Conservation (phyloP, 345 rosid genomes). For the Hypericum androsaemum region DNA sequence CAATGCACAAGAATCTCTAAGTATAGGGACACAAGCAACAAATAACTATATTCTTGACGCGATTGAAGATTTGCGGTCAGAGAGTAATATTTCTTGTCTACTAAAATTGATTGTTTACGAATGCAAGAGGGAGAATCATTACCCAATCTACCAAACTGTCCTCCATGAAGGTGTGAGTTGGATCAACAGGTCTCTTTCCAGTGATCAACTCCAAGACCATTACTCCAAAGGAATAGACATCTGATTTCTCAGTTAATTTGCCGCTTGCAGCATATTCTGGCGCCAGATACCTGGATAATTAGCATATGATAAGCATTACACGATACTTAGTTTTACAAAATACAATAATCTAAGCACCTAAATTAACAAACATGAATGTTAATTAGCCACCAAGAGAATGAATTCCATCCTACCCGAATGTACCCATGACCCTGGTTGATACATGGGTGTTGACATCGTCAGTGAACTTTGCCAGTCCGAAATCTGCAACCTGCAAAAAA, state of each 20-base stretch:
- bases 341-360: neutral
- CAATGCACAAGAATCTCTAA: neutral
- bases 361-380: too few relatives aligned
- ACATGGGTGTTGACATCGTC: conserved; percentile 81
- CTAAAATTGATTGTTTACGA: too few relatives aligned
- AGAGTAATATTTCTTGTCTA: too few relatives aligned
- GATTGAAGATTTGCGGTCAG: too few relatives aligned
- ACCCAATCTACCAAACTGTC: conserved; percentile 16
- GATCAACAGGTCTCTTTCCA: conserved; percentile 11
- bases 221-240: conserved; percentile 13
- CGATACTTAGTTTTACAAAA: neutral
- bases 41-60: too few relatives aligned
- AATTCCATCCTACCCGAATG: conserved; percentile 60
- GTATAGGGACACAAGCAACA: too few relatives aligned
- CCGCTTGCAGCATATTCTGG: conserved; percentile 20
- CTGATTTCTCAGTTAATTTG: conserved; percentile 14
- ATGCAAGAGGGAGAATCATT: neutral
- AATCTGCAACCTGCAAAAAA: conserved; percentile 74
- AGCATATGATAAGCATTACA: neutral
- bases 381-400: neutral
- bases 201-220: conserved; percentile 19
- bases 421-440: conserved; percentile 95
- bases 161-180: neutral
- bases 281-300: conserved; percentile 10
- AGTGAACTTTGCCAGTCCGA: conserved; percentile 78